Percentiles rank a stretch among this genome's conserved stretches.
These are phyloP conservation scores for Cladorrhinum sp. DNA, from an alignment of 2,329 filamentous ascomycete species.

Conservation along the genomic window DNA sequence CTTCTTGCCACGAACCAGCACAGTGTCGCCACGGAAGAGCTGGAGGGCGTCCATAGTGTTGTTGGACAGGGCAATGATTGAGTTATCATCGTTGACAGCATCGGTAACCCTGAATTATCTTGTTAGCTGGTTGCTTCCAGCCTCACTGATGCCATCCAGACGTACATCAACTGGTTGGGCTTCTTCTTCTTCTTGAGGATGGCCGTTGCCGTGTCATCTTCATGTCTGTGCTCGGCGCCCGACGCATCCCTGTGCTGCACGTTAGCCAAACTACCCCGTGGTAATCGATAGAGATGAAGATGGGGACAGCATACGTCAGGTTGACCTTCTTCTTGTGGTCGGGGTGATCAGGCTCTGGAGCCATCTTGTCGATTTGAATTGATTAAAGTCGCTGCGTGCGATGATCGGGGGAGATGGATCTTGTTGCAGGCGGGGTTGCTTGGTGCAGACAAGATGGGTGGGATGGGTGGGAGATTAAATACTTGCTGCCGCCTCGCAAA, in stretches of 20 bases:
- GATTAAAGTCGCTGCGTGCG: constrained; percentile 11
- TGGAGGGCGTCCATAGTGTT: constrained; percentile 98
- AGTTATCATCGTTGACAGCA: constrained; percentile 99
- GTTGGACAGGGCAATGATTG: constrained; percentile 95
- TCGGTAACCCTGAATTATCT: constrained; percentile 77
- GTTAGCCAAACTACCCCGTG: constrained; percentile 35
- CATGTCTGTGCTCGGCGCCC: constrained; percentile 79
- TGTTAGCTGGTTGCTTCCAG: constrained; percentile 22
- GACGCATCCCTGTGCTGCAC: constrained; percentile 69
- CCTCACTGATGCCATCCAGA: neutral
- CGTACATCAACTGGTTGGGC: constrained; percentile 95
- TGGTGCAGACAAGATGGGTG: neutral
- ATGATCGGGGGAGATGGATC: constrained; percentile 5
- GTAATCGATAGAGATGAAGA: neutral
- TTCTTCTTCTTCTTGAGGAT: constrained; percentile 99
- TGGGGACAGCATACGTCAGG: constrained; percentile 60
- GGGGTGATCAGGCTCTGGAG: constrained; percentile 59
- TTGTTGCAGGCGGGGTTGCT: constrained; percentile 1
- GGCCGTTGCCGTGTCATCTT: constrained; percentile 88
- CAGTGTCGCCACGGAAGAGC: constrained; percentile 97
- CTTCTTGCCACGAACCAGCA: constrained; percentile 99
- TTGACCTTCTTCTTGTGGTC: constrained; percentile 81
- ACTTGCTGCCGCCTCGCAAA: neutral
- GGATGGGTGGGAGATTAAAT: neutral
- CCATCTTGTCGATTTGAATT: constrained; percentile 55